These are phyloP conservation scores for Apostasia shenzhenica DNA, from an alignment of 106 monocot species.

Conservation along the genomic window DNA sequence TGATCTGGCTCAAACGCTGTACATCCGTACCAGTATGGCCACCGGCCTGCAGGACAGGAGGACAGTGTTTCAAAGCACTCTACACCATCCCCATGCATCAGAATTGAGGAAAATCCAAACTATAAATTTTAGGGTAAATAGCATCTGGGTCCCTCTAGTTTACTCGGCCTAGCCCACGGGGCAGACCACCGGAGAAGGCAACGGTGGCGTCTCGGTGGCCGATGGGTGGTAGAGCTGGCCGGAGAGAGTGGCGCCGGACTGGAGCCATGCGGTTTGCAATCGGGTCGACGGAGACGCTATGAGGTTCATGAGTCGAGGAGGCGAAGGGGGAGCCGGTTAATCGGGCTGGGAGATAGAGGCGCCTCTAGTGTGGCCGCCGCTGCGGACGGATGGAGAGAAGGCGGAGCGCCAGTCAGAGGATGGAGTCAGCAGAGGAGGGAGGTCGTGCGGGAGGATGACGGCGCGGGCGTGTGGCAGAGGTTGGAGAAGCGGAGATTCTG, in stretches of 20 bases:
- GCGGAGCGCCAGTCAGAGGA: conserved; percentile 25
- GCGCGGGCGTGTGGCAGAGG: conserved; percentile 12
- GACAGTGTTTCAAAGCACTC: no score
- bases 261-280: conserved; percentile 40
- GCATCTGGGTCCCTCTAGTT: no score
- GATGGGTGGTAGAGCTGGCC: conserved; percentile 45
- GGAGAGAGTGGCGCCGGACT: conserved; percentile 53
- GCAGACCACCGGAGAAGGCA: conserved; percentile 48
- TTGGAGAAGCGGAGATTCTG: conserved; percentile 37
- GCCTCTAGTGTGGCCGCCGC: conserved; percentile 57
- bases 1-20: no score
- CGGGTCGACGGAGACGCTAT: conserved; percentile 23
- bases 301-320: conserved; percentile 28
- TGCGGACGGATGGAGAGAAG: conserved; percentile 34
- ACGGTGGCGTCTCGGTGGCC: conserved; percentile 4
- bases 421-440: conserved; percentile 19
- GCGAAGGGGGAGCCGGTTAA: conserved; percentile 4
- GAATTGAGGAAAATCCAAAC: no score
- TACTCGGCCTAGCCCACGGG: conserved; percentile 46
- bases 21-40: no score
- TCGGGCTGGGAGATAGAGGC: conserved; percentile 27
- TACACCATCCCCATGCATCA: no score
- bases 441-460: conserved; percentile 25
- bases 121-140: no score
- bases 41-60: no score